Base-by-base conservation (phyloP, 2,329 filamentous ascomycete genomes). In the Neophaeococcomyces mojaviensis region DNA sequence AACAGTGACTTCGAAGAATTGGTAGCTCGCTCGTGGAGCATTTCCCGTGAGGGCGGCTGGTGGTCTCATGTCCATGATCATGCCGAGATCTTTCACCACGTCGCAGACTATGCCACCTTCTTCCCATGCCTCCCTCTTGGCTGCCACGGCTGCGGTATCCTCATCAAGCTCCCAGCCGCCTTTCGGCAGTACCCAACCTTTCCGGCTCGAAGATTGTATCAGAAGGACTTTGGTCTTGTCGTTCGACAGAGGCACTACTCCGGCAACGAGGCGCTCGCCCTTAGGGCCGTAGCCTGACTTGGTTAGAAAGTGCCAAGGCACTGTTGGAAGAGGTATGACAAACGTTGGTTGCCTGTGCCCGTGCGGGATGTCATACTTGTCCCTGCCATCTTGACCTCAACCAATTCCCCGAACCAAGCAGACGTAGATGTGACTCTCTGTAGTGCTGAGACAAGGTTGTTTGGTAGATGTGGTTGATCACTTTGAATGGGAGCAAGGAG, bases 101-200 rank as follows among this genome's bases (percentile, higher is more conserved):
- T 79, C 83, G 66, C 90, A 86, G 59, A 85, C 75, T 60, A 97
- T 94, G 59, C 92, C 92, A 34, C 89, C 92, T 70, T 97, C 92
- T 71, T 97, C 92, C 92, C 92, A 97, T 50, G 92, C 92, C 68
- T 98, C 92, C 56, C 92, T 75, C 73, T 73, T 84, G 68, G 80
- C 80, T 46, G 92, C 92, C 47, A 92, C 86, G 64, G 90, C 79
- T 51, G 84, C 80, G 53, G 86, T 92, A 51, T 82, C 79, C 69
- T 98, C 92, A 67, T 98, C 92, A 28, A 81, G 84, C 67, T 98
- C 92, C 89, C 92, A 98, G 50, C 92, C 92, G 62, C 92, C 92
- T 66, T 98, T 98, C 50, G 92, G 92, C 49, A 98, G 76, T 35
- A 98, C 92, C 92, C 92, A 98, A 59, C 86, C 87, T 65, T 87